Conservation (phyloP, 371 early-diverging fungal genomes). For the Gilbertella persicaria region DNA sequence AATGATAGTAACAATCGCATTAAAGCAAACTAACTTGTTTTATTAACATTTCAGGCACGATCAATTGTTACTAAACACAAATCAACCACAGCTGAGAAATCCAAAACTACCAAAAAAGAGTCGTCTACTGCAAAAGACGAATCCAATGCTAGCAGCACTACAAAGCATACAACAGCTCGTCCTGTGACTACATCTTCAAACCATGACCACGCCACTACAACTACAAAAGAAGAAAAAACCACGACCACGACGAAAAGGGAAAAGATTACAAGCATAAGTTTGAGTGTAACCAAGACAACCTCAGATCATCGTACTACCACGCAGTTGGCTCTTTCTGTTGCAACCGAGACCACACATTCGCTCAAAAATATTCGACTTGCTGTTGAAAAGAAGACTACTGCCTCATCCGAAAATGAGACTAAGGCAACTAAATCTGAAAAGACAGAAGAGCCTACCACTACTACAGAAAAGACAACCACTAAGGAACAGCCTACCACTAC, state of each 20-base stretch:
- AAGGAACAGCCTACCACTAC: constrained; percentile 6
- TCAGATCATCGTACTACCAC: constrained; percentile 10
- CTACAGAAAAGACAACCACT: constrained; percentile 1
- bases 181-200: neutral
- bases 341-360: neutral
- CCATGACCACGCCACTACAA: neutral
- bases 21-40: neutral
- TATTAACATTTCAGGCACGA: neutral
- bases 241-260: constrained; percentile 1
- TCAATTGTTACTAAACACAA: neutral
- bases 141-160: neutral
- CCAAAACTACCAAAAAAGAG: neutral
- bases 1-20: neutral
- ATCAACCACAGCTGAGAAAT: neutral
- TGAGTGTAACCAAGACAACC: constrained; percentile 14
- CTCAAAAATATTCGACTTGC: no score
- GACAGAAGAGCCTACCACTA: neutral
- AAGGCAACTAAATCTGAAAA: no score
- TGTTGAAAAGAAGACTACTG: no score
- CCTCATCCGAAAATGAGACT: no score
- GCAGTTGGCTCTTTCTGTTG: neutral
- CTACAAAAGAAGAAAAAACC: neutral
- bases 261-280: constrained; percentile 8
- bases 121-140: neutral
- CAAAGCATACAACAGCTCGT: neutral